These are phyloP conservation scores for Ceraceosorus guamensis DNA, from an alignment of 1,284 basidiomycete species.

Conservation along the genomic window DNA sequence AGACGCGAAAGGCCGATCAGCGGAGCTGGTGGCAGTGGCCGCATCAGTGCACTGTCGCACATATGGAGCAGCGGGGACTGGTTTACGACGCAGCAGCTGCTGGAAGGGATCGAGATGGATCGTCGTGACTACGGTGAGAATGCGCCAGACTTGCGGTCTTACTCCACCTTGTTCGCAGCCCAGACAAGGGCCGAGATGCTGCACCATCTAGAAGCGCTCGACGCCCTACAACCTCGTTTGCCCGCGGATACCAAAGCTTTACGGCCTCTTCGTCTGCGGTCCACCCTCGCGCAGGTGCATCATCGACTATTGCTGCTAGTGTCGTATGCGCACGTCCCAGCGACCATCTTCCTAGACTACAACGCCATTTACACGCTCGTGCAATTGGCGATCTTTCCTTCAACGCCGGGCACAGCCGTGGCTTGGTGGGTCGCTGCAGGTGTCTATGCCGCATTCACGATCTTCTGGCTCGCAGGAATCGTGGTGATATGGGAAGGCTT, in stretches of 20 bases:
- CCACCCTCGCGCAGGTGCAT: conserved; percentile 17
- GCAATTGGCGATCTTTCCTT: conserved; percentile 32
- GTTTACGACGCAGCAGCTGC: background rate
- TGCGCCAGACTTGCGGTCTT: background rate
- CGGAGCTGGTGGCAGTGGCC: too few relatives aligned
- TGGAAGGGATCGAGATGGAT: too few relatives aligned
- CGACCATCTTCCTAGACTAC: conserved; percentile 46
- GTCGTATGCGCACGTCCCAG: conserved; percentile 33
- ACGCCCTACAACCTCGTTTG: background rate
- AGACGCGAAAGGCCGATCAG: too few relatives aligned
- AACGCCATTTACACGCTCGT: conserved; percentile 39
- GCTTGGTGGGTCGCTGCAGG: conserved; percentile 30
- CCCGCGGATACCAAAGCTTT: background rate
- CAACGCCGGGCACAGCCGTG: conserved; percentile 8
- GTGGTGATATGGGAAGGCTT: conserved; percentile 23
- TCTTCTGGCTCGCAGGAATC: conserved; percentile 25
- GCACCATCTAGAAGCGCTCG: background rate
- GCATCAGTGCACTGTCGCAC: background rate
- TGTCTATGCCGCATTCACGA: conserved; percentile 17
- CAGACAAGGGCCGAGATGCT: background rate
- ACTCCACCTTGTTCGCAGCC: background rate
- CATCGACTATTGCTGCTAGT: conserved; percentile 20
- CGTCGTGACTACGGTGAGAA: background rate
- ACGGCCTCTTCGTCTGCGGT: conserved; percentile 9
- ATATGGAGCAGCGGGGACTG: background rate